A percentile compares a stretch with the other conserved stretches of the same genome.
phyloP scores from a whole-genome alignment of 768 basidiomycete species.

The Lentinula guzmanii region DNA sequence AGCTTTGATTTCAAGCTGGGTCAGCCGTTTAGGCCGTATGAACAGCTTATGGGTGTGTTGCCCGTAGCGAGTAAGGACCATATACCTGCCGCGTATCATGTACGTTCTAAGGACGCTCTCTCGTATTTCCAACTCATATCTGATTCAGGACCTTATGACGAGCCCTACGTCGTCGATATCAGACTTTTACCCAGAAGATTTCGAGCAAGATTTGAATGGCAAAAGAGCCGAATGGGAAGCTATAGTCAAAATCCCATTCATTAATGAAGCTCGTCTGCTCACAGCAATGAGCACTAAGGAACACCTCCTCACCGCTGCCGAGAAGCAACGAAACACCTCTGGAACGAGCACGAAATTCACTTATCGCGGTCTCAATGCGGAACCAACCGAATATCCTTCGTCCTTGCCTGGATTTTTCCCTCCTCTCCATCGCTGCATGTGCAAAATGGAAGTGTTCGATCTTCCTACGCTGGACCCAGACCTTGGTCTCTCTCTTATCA shows the following conservation, averaged over 20 bases:
- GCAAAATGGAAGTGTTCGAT: slow-evolving; percentile 76
- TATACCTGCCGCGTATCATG: slow-evolving; percentile 82
- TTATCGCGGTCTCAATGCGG: slow-evolving; percentile 46
- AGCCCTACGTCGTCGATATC: slow-evolving; percentile 79
- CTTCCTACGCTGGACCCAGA: slow-evolving; percentile 70
- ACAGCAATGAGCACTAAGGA: slow-evolving; percentile 80
- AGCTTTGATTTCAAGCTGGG: slow-evolving; percentile 84
- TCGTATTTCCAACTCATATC: neutral
- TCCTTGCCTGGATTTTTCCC: slow-evolving; percentile 96
- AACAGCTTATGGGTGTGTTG: slow-evolving; percentile 97
- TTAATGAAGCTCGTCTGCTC: slow-evolving; percentile 74
- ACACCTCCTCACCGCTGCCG: slow-evolving; percentile 69
- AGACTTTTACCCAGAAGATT: slow-evolving; percentile 91
- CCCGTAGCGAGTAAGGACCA: slow-evolving; percentile 87
- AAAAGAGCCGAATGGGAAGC: slow-evolving; percentile 99
- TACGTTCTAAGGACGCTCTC: slow-evolving; percentile 24
- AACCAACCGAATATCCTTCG: slow-evolving; percentile 75
- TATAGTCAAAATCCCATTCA: slow-evolving; percentile 97
- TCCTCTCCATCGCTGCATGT: slow-evolving; percentile 72
- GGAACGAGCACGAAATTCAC: slow-evolving; percentile 79
- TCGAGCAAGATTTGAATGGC: slow-evolving; percentile 92
- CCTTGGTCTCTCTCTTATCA: slow-evolving; percentile 71
- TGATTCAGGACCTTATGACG: slow-evolving; percentile 79
- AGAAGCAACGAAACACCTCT: slow-evolving; percentile 66
- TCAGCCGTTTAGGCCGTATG: slow-evolving; percentile 84